These are phyloP conservation scores for Millerozyma miso DNA, from an alignment of 805 yeast genomes.

Conservation along the genomic window DNA sequence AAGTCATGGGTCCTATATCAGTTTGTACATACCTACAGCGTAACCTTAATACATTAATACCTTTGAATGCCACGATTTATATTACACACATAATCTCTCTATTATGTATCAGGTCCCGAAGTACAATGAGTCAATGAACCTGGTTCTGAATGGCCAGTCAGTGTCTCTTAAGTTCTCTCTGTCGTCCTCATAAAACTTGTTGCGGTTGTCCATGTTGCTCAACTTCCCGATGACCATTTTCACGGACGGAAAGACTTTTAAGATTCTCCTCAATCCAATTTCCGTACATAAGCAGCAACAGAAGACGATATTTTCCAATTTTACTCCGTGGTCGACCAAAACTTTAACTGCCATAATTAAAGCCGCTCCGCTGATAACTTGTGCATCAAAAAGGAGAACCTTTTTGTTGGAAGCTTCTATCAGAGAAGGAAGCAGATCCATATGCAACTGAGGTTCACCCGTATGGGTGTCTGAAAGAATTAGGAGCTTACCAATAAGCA, in stretches of 20 bases:
- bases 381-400: slow-evolving; percentile 78
- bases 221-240: slow-evolving; percentile 66
- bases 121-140: slow-evolving; percentile 73
- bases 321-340: slow-evolving; percentile 72
- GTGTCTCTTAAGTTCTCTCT: slow-evolving; percentile 39
- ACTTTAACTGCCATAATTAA: slow-evolving; percentile 92
- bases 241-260: slow-evolving; percentile 69
- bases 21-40: too few species aligned
- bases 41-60: too few species aligned
- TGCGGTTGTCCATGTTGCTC: slow-evolving; percentile 35
- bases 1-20: too few species aligned
- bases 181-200: slow-evolving; percentile 20
- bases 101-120: slow-evolving; percentile 60
- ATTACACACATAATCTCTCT: too few species aligned
- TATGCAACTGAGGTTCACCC: slow-evolving; percentile 92
- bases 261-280: slow-evolving; percentile 66
- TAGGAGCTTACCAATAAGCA: slow-evolving; percentile 74
- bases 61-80: neutral
- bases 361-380: slow-evolving; percentile 88
- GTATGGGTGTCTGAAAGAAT: slow-evolving; percentile 86
- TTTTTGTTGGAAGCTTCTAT: slow-evolving; percentile 25
- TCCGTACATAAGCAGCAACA: slow-evolving; percentile 76
- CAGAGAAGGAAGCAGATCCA: slow-evolving; percentile 60
- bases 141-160: slow-evolving; percentile 57
- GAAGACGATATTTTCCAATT: slow-evolving; percentile 57